Conservation (phyloP, 2,329 filamentous ascomycete species). For the Monosporascus sp. region DNA sequence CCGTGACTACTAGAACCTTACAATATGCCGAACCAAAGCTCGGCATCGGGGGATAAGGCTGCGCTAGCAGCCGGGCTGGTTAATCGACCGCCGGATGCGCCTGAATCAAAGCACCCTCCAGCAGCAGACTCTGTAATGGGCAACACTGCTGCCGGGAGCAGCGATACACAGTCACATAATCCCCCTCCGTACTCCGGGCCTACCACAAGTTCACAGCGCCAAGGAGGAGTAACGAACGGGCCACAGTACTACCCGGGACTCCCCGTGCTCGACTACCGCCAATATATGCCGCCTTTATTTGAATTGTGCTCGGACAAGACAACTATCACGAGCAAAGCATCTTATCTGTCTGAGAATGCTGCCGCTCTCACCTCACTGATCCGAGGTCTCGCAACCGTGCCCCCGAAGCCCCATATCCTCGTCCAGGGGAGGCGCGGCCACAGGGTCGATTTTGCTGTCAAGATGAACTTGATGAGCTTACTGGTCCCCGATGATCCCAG, state of each 20-base stretch:
- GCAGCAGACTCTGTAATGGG: conserved; percentile 7
- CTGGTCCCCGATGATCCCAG: conserved; percentile 42
- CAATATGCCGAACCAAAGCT: conserved; percentile 3
- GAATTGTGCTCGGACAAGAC: conserved; percentile 44
- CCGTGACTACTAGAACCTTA: not conserved
- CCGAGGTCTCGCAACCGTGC: conserved; percentile 43
- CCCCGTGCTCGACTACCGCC: conserved; percentile 44
- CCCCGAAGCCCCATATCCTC: conserved; percentile 49
- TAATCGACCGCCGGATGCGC: conserved; percentile 10
- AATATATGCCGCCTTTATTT: conserved; percentile 48
- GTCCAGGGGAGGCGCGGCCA: conserved; percentile 41
- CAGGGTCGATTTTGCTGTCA: conserved; percentile 46
- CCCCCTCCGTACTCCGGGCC: conserved; percentile 26
- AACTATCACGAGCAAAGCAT: conserved; percentile 40
- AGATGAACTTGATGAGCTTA: conserved; percentile 49
- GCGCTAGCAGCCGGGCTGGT: conserved; percentile 10
- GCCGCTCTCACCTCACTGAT: conserved; percentile 41
- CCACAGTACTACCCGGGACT: conserved; percentile 41
- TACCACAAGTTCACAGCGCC: conserved; percentile 13
- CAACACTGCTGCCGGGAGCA: not conserved
- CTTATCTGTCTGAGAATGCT: conserved; percentile 43
- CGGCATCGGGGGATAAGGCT: conserved; percentile 12
- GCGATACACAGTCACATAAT: conserved; percentile 1
- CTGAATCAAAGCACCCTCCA: conserved; percentile 5
- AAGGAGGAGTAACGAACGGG: conserved; percentile 13